Evolutionary conservation across 352 stramenopile genomes (phyloP), one percentile per base, ranked within the genome.

Genomic region (Globisporangium sylvaticum): DNA sequence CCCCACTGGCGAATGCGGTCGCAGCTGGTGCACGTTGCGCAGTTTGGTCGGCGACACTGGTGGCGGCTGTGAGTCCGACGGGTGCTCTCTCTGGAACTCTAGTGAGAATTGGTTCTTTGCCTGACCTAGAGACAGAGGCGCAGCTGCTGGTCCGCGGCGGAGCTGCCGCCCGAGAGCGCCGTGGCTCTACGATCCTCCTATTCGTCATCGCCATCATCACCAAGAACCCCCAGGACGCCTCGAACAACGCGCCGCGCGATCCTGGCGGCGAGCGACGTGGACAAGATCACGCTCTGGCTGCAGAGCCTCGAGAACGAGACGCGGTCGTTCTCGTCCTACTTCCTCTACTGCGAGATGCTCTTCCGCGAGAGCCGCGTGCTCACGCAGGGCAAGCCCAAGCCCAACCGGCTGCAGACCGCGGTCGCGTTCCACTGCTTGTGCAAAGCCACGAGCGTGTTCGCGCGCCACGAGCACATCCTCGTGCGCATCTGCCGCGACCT

Each of bases 401-500:
- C 85, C 1, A 93, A 93, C 54, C 80, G 83, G 0, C 67, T 93
- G 27, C 81, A 90, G 62, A 91, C 85, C 0, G 85, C 85, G 1
- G 73, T 91, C 32, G 85, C 85, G 8, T 91, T 93, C 65, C 80
- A 93, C 58, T 93, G 85, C 57, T 60, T 93, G 57, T 90, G 81
- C 52, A 79, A 83, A 12, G 85, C 85, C 8, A 80, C 78, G 0
- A 67, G 73, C 29, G 66, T 93, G 3, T 93, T 93, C 62, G 74
- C 66, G 10, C 78, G 83, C 20, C 84, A 90, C 54, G 83, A 93
- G 52, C 59, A 69, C 14, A 74, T 91, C 18, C 65, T 91, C 8
- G 66, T 71, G 24, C 77, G 74, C 6, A 91, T 92, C 58, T 91
- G 82, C 66, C 66, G 68, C 1, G 84, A 89, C 57, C 74, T 93